These are phyloP conservation scores for Saccharomyces kudriavzevii DNA, from an alignment of 805 yeast genomes.

Conservation along the genomic window DNA sequence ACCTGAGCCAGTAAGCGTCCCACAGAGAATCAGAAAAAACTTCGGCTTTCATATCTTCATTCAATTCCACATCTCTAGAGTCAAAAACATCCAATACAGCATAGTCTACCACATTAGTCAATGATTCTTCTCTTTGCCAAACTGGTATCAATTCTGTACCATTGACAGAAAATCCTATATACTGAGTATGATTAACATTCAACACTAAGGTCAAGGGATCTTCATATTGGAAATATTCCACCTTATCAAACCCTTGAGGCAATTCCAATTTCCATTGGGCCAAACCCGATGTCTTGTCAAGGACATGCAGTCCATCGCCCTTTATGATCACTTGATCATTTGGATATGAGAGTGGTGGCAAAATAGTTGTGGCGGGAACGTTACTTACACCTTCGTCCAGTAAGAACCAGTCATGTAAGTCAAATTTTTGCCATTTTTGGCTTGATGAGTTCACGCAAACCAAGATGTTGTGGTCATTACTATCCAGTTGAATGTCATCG, in stretches of 20 bases:
- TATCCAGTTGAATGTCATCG: conserved; percentile 9
- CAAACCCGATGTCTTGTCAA: conserved; percentile 14
- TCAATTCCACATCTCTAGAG: conserved; percentile 14
- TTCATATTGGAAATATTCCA: conserved; percentile 10
- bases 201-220: not conserved
- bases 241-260: conserved; percentile 8
- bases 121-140: conserved; percentile 42
- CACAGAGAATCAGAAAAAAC: conserved; percentile 1
- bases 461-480: conserved; percentile 7
- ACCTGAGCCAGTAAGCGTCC: conserved; percentile 26
- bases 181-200: conserved; percentile 8
- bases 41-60: conserved; percentile 9
- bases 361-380: not conserved
- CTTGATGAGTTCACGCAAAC: conserved; percentile 2
- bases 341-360: conserved; percentile 15
- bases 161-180: conserved; percentile 7
- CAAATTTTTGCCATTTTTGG: conserved; percentile 4
- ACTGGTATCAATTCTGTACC: conserved; percentile 16
- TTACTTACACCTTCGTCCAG: not conserved
- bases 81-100: conserved; percentile 18
- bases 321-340: conserved; percentile 6
- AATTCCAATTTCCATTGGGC: conserved; percentile 11
- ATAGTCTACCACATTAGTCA: conserved; percentile 33
- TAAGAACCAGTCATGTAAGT: conserved; percentile 17
- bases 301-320: conserved; percentile 9